Percentiles rank a stretch among this genome's conserved stretches.
Conservation (phyloP, 2,329 filamentous ascomycete species). For the Fusarium sp. region DNA sequence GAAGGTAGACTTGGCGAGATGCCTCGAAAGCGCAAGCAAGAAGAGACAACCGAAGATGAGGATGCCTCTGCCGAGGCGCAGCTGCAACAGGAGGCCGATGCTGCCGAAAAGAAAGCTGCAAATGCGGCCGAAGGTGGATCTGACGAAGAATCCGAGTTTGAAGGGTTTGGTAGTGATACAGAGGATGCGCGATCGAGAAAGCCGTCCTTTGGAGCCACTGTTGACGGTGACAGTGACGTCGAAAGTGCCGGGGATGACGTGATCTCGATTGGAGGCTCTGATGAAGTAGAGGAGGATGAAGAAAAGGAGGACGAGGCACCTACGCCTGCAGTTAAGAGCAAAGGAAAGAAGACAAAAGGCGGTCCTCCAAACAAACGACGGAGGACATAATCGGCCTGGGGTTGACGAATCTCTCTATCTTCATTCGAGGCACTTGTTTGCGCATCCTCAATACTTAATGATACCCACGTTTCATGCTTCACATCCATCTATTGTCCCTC, state of each 20-base stretch:
- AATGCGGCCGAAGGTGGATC: conserved; percentile 50
- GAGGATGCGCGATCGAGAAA: conserved; percentile 47
- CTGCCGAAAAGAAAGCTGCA: conserved; percentile 43
- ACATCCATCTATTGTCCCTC: background rate
- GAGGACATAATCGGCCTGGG: conserved; percentile 36
- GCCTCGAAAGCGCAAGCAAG: conserved; percentile 77
- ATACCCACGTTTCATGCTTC: conserved; percentile 40
- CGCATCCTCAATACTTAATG: conserved; percentile 35
- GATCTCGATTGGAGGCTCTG: conserved; percentile 43
- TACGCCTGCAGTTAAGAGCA: conserved; percentile 18
- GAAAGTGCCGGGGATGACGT: conserved; percentile 55
- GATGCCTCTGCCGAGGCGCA: conserved; percentile 48
- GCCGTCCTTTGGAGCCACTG: conserved; percentile 45
- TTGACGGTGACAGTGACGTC: conserved; percentile 51
- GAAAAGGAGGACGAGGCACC: conserved; percentile 40
- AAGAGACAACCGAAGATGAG: conserved; percentile 59
- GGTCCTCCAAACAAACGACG: conserved; percentile 41
- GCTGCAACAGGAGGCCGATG: conserved; percentile 41
- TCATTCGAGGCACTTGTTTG: conserved; percentile 30
- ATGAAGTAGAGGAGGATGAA: conserved; percentile 42
- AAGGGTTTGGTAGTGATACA: conserved; percentile 50
- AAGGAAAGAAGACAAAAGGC: conserved; percentile 34
- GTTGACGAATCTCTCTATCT: conserved; percentile 24
- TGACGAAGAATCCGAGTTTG: conserved; percentile 51
- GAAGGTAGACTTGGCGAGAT: conserved; percentile 87